A percentile compares a stretch with the other conserved stretches of the same genome.
Conservation (phyloP, 352 stramenopile genomes). For the Phytophthora hybrid region DNA sequence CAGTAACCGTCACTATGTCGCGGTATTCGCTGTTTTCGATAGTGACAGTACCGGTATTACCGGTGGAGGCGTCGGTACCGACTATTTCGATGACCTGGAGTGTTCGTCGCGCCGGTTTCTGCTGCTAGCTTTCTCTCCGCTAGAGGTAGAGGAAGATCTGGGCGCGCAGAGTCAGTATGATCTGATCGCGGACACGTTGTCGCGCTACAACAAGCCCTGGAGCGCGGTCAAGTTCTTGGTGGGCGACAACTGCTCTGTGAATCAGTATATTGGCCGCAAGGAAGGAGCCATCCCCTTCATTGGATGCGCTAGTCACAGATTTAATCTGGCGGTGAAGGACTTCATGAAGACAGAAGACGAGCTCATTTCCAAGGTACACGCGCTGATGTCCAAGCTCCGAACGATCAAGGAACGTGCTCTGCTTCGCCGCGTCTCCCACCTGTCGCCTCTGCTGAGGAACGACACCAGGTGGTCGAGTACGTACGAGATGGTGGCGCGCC, state of each 20-base stretch:
- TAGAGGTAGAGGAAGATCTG: conserved; percentile 20
- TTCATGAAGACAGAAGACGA: conserved; percentile 17
- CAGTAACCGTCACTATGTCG: too few relatives aligned
- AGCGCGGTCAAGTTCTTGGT: too few relatives aligned
- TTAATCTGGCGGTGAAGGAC: too few relatives aligned
- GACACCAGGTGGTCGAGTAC: conserved; percentile 1
- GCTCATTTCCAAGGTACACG: conserved; percentile 11
- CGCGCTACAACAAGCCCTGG: conserved; percentile 16
- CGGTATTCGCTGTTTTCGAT: too few relatives aligned
- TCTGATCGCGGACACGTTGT: conserved; percentile 25
- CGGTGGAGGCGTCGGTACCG: too few relatives aligned
- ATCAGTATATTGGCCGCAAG: too few relatives aligned
- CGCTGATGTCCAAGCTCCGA: conserved; percentile 9
- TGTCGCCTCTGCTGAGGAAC: conserved; percentile 3
- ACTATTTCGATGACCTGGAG: too few relatives aligned
- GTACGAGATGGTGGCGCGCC: background rate
- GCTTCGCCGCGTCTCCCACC: background rate
- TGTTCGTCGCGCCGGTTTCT: too few relatives aligned
- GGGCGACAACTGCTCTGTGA: too few relatives aligned
- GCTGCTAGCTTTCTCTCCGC: background rate
- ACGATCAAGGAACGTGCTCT: conserved; percentile 13
- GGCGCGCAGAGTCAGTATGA: conserved; percentile 21
- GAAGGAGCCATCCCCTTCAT: too few relatives aligned
- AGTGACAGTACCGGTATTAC: too few relatives aligned
- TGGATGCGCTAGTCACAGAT: too few relatives aligned